Conservation (phyloP, 164 flowering plant genomes). For the Macadamia tetraphylla region DNA sequence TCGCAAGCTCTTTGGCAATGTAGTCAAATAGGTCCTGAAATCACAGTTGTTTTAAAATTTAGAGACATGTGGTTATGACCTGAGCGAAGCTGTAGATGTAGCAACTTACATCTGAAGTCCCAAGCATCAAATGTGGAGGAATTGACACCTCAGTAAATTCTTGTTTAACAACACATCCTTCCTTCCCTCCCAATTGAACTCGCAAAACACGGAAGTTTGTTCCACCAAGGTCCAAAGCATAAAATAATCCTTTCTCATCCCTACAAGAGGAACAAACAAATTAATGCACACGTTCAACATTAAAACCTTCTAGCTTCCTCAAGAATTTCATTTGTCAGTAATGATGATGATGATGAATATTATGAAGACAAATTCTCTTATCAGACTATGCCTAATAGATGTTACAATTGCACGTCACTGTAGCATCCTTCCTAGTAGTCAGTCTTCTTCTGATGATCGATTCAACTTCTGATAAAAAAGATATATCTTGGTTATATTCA, state of each 20-base stretch:
- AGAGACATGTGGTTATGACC: background rate
- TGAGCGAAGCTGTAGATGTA: background rate
- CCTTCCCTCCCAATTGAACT: constrained; percentile 41
- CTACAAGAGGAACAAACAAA: constrained; percentile 11
- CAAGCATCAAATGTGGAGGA: constrained; percentile 35
- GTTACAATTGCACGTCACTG: no score
- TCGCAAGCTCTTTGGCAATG: constrained; percentile 38
- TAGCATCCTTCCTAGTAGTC: no score
- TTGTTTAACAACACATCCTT: constrained; percentile 14
- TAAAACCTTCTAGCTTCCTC: background rate
- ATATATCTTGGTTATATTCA: no score
- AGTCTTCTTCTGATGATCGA: no score
- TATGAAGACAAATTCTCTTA: background rate
- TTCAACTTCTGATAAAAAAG: no score
- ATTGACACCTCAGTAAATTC: constrained; percentile 31
- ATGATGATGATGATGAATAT: background rate
- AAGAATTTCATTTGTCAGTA: background rate
- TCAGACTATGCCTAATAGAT: no score
- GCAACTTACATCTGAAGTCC: constrained; percentile 24
- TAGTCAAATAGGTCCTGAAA: constrained; percentile 38
- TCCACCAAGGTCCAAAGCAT: constrained; percentile 57
- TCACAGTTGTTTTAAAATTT: background rate
- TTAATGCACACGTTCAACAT: background rate
- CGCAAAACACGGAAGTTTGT: constrained; percentile 50
- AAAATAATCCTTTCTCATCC: constrained; percentile 40